Percentiles rank a stretch among this genome's conserved stretches.
Conservation (phyloP, 768 basidiomycete genomes). For the Podaxis pistillaris region DNA sequence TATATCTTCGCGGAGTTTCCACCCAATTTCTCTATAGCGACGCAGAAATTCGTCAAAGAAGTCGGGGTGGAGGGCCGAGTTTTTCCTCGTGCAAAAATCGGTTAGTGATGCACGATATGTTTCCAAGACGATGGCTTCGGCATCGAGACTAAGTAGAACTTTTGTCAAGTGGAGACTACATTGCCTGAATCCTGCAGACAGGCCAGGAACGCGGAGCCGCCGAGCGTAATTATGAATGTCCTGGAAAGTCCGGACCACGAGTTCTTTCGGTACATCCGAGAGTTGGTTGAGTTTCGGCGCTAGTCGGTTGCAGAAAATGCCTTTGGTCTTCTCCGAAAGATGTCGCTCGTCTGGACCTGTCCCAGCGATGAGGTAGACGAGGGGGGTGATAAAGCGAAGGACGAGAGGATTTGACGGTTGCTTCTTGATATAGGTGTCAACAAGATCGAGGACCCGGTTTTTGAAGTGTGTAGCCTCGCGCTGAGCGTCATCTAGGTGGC, state of each 20-base stretch:
- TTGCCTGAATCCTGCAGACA: slow-evolving; percentile 62
- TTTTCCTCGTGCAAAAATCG: slow-evolving; percentile 81
- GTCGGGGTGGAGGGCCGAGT: slow-evolving; percentile 63
- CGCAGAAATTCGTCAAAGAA: slow-evolving; percentile 82
- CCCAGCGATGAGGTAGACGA: slow-evolving; percentile 71
- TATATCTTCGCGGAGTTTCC: slow-evolving; percentile 63
- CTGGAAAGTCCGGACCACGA: slow-evolving; percentile 45
- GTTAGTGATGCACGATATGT: slow-evolving; percentile 63
- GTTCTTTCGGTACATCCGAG: slow-evolving; percentile 48
- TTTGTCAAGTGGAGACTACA: slow-evolving; percentile 71
- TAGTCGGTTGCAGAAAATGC: slow-evolving; percentile 72
- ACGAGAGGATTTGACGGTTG: slow-evolving; percentile 72
- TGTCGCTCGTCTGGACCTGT: slow-evolving; percentile 79
- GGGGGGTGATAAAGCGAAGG: slow-evolving; percentile 66
- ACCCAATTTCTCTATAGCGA: slow-evolving; percentile 62
- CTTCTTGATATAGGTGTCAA: slow-evolving; percentile 80
- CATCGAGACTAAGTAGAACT: slow-evolving; percentile 39
- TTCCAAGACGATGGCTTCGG: slow-evolving; percentile 43
- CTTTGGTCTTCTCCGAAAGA: slow-evolving; percentile 83
- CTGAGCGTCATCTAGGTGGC: slow-evolving; percentile 57
- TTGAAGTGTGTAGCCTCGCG: slow-evolving; percentile 95
- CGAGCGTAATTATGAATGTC: slow-evolving; percentile 74
- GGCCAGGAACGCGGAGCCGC: slow-evolving; percentile 58
- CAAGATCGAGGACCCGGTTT: slow-evolving; percentile 91
- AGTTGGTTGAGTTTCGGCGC: slow-evolving; percentile 66